phyloP scores from a whole-genome alignment of 2,329 filamentous ascomycete species.

The Neofusicoccum ribis region DNA sequence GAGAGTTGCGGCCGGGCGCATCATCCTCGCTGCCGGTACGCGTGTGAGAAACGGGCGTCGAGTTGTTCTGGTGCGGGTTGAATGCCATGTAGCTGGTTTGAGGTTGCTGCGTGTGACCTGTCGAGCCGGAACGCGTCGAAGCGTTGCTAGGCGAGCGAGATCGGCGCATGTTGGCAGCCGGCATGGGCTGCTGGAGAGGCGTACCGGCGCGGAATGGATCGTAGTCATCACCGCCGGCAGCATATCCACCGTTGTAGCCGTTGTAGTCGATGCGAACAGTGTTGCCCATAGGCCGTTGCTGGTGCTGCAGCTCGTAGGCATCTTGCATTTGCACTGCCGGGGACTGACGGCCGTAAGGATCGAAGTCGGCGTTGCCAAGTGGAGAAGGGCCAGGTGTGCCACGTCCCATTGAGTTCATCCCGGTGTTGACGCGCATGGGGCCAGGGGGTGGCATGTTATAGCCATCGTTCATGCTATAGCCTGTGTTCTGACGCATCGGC shows the following conservation, averaged over 20 bases:
- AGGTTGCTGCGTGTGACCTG: background rate
- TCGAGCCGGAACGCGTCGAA: background rate
- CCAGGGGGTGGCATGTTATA: conserved; percentile 5
- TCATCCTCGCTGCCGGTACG: background rate
- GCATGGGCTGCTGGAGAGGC: background rate
- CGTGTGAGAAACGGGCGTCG: background rate
- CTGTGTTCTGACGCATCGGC: conserved; percentile 25
- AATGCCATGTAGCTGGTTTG: background rate
- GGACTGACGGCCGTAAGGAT: conserved; percentile 24
- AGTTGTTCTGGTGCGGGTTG: conserved; percentile 7
- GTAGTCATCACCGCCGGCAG: conserved; percentile 1
- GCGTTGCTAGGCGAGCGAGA: conserved; percentile 8
- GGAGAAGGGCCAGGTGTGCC: background rate
- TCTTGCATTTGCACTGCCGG: conserved; percentile 23
- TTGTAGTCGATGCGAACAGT: background rate
- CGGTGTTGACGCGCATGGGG: conserved; percentile 17
- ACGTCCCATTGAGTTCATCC: conserved; percentile 9
- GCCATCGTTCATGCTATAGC: conserved; percentile 22
- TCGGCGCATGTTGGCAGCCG: background rate
- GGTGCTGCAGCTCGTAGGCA: conserved; percentile 17
- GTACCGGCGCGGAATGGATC: conserved; percentile 15
- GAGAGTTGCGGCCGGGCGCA: background rate
- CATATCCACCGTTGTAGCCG: background rate
- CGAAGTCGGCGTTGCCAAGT: conserved; percentile 4
- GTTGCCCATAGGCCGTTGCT: background rate